phyloP scores from a whole-genome alignment of 2,329 filamentous ascomycete species.

The Fusarium sp. region DNA sequence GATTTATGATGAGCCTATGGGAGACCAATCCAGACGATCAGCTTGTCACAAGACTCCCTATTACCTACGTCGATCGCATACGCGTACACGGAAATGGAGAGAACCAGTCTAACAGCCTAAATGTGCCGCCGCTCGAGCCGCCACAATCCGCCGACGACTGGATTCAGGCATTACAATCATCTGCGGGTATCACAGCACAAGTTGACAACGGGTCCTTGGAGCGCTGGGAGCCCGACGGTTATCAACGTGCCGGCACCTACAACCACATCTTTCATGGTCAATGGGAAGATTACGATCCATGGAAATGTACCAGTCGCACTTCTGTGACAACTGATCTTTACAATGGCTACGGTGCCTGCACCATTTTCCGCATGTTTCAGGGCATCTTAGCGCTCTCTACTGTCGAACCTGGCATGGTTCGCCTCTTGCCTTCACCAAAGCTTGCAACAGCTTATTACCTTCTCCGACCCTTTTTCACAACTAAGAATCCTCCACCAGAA shows the following conservation, averaged over 20 bases:
- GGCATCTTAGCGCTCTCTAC: slow-evolving; percentile 66
- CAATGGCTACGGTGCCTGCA: slow-evolving; percentile 68
- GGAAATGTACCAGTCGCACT: slow-evolving; percentile 65
- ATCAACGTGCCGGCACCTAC: slow-evolving; percentile 69
- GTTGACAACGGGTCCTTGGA: slow-evolving; percentile 78
- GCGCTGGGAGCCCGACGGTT: slow-evolving; percentile 77
- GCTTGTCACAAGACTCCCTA: slow-evolving; percentile 70
- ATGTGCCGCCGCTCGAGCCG: slow-evolving; percentile 40
- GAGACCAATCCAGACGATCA: slow-evolving; percentile 65
- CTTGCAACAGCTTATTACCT: slow-evolving; percentile 83
- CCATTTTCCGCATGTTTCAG: slow-evolving; percentile 70
- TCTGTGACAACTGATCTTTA: slow-evolving; percentile 67
- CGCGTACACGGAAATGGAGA: slow-evolving; percentile 69
- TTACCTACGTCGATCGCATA: slow-evolving; percentile 76
- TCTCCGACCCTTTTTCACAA: slow-evolving; percentile 68
- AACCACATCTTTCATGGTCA: slow-evolving; percentile 64
- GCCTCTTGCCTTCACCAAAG: slow-evolving; percentile 77
- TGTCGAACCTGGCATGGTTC: slow-evolving; percentile 75
- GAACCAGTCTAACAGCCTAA: slow-evolving; percentile 35
- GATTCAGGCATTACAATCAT: slow-evolving; percentile 56
- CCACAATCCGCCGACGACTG: slow-evolving; percentile 53
- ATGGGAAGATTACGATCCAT: slow-evolving; percentile 68
- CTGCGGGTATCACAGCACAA: slow-evolving; percentile 69
- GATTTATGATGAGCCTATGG: slow-evolving; percentile 76
- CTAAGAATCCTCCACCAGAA: slow-evolving; percentile 57